Base-by-base conservation (phyloP, 208 protist genomes). In the Trypanosoma boissoni region DNA sequence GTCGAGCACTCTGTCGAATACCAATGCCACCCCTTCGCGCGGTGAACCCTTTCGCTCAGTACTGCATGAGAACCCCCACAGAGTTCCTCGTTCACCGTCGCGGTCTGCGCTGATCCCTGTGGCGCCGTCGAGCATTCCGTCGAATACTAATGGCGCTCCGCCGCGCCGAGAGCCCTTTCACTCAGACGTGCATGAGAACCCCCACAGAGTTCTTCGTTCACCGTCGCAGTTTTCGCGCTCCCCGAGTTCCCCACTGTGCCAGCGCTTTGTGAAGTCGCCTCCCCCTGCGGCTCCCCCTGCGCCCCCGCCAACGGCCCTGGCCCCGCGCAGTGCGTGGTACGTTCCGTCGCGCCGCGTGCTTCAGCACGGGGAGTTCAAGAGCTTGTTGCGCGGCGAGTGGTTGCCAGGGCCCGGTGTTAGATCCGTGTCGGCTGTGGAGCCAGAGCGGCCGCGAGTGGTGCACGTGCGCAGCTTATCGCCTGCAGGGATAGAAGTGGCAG, bases 301-400 rank as follows among this genome's bases (percentile, higher is more conserved):
- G 14, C 24, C 46, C 16, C 26, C 23, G 10, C 21, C 24, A 6
- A 58, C 54, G 20, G 27, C 45, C 8, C 12, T 12, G 34, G 34
- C 34, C 34, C 34, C 34, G 34, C 34, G 34, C 34, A 12, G 8
- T 14, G 26, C 64, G 28, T 66, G 68, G 58, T 80, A 71, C 49
- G 10, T 76, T 18, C 58, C 64, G 5, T 61, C 67, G 7, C 58
- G 58, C 1, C 59, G 64, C 27, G 68, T 72, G 24, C 12, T 78
- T 2, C 46, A 74, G 23, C 66, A 64, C 48, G 24, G 37, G 39
- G 76, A 87, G 57, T 92, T 89, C 68, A 86, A 92, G 56, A 67
- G 44, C 12, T 68, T 92, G 23, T 62, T 92, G 44, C 80, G 85
- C 64, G 65, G 66, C 10, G 76, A 78, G 52, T 88, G 83, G 58